A percentile compares a stretch with the other conserved stretches of the same genome.
Evolutionary conservation across 208 protist species (phyloP).

Genomic region (Leishmania guyanensis): DNA sequence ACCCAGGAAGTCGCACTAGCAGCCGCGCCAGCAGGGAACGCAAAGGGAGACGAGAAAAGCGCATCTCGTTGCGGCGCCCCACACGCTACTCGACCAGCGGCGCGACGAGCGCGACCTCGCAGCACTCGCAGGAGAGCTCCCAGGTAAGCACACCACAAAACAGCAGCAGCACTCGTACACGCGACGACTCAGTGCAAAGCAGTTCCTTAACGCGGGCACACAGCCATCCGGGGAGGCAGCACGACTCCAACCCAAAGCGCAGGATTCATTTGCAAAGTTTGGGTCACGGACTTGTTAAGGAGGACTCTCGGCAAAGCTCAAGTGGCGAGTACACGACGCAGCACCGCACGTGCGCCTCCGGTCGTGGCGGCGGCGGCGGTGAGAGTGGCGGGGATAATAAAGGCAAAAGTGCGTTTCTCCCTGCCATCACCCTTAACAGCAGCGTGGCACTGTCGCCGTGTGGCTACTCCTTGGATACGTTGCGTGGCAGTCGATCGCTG

Average conservation of each 20-base stretch:
- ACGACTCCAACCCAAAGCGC: neutral
- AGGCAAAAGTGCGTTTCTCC: slow-evolving; percentile 11
- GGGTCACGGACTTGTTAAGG: slow-evolving; percentile 1
- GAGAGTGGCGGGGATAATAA: slow-evolving; percentile 2
- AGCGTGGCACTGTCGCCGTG: neutral
- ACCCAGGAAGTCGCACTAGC: slow-evolving; percentile 3
- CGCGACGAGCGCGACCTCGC: neutral
- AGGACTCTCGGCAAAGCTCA: slow-evolving; percentile 19
- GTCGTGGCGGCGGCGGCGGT: neutral
- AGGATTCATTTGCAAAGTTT: neutral
- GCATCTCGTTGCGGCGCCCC: neutral
- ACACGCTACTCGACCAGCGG: slow-evolving; percentile 1
- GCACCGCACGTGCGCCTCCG: neutral
- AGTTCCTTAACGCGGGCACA: neutral
- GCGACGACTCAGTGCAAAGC: neutral
- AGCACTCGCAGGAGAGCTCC: slow-evolving; percentile 2
- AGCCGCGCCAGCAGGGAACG: slow-evolving; percentile 14
- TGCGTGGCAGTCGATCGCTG: slow-evolving; percentile 10
- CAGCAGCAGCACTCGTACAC: neutral
- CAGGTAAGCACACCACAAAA: slow-evolving; percentile 1
- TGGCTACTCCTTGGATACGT: slow-evolving; percentile 14
- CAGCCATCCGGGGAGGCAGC: neutral
- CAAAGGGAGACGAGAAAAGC: slow-evolving; percentile 21
- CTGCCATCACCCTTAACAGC: slow-evolving; percentile 13
- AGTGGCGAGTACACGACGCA: slow-evolving; percentile 10